Evolutionary conservation across 345 rosid genomes (phyloP).

Genomic region (Rhizophora apiculata): DNA sequence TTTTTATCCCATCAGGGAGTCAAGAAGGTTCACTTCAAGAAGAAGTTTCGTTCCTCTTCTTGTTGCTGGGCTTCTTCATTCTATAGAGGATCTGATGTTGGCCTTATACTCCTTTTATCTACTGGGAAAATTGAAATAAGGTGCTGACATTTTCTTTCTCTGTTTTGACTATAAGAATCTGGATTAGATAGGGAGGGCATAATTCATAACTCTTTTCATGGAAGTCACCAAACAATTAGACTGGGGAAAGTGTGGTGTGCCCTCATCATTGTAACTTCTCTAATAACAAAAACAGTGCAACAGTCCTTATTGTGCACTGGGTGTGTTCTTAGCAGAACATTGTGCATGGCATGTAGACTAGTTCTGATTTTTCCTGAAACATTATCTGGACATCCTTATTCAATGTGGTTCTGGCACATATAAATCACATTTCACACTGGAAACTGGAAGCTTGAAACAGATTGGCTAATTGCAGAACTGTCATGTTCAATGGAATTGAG

Average conservation of each 20-base stretch:
- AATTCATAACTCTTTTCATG: neutral
- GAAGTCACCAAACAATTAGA: neutral
- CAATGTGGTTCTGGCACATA: conserved; percentile 1
- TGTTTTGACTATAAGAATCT: neutral
- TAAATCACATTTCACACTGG: neutral
- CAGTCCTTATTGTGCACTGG: neutral
- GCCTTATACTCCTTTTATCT: conserved; percentile 65
- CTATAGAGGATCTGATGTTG: conserved; percentile 48
- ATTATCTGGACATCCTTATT: neutral
- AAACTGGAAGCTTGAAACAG: neutral
- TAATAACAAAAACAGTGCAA: neutral
- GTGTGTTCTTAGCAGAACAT: no score
- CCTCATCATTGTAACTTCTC: neutral
- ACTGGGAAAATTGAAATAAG: conserved; percentile 77
- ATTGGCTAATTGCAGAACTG: no score
- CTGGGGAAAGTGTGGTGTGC: neutral
- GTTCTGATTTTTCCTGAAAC: neutral
- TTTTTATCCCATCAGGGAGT: conserved; percentile 50
- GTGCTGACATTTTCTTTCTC: conserved; percentile 27
- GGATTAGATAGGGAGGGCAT: neutral
- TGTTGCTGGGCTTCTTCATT: conserved; percentile 88
- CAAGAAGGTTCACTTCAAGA: conserved; percentile 77
- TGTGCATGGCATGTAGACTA: no score
- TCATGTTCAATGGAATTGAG: neutral
- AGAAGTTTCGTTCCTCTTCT: conserved; percentile 62